Conservation (phyloP, 2,329 filamentous ascomycete species). For the Ophiostoma populinum region DNA sequence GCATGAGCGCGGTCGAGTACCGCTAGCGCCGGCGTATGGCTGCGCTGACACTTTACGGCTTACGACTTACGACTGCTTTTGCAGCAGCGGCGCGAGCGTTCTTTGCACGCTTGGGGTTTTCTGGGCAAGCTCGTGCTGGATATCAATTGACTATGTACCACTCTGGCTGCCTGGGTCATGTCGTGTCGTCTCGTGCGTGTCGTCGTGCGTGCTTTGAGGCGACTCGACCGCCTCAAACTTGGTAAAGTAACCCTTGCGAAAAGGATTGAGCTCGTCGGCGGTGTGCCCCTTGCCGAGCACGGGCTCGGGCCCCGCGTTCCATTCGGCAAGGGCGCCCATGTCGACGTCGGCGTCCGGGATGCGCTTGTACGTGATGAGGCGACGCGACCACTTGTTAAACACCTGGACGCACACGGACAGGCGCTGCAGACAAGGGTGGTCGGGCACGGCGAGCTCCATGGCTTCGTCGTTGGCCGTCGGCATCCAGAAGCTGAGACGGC, state of each 20-base stretch:
- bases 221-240: slow-evolving; percentile 34
- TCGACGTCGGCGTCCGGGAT: slow-evolving; percentile 42
- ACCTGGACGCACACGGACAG: slow-evolving; percentile 64
- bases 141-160: too few species aligned
- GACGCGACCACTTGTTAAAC: slow-evolving; percentile 87
- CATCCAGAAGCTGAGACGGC: slow-evolving; percentile 90
- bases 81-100: too few species aligned
- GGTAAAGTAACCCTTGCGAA: slow-evolving; percentile 40
- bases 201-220: too few species aligned
- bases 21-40: slow-evolving; percentile 36
- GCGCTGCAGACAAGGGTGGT: slow-evolving; percentile 57
- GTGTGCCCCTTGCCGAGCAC: slow-evolving; percentile 25
- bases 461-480: slow-evolving; percentile 71
- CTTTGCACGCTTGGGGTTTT: too few species aligned
- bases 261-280: slow-evolving; percentile 42
- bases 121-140: too few species aligned
- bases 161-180: too few species aligned
- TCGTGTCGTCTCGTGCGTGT: too few species aligned
- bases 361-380: slow-evolving; percentile 72
- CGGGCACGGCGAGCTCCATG: slow-evolving; percentile 58
- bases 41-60: not conserved
- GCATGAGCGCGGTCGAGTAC: slow-evolving; percentile 78
- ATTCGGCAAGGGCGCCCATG: not conserved
- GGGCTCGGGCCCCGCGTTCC: slow-evolving; percentile 14
- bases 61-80: too few species aligned